A percentile compares a stretch with the other conserved stretches of the same genome.
These are phyloP conservation scores for Dryadomyces quercus-mongolicae DNA, from an alignment of 2,329 filamentous ascomycete species.

Conservation along the genomic window DNA sequence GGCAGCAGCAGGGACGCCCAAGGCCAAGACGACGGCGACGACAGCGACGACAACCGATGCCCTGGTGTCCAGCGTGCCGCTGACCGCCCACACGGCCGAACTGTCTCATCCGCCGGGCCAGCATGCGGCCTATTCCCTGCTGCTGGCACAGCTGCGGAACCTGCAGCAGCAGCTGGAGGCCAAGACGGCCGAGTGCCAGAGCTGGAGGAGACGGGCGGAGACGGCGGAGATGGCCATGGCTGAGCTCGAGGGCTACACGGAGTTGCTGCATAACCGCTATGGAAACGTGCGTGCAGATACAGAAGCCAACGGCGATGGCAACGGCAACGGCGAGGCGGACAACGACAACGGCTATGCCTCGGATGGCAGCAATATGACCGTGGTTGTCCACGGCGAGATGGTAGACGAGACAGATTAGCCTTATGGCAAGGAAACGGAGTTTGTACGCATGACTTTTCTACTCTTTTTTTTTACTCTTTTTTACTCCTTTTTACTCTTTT, in stretches of 20 bases:
- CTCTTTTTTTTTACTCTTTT: background rate
- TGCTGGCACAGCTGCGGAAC: slow-evolving; percentile 35
- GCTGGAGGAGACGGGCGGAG: slow-evolving; percentile 44
- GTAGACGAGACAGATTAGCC: background rate
- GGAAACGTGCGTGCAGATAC: background rate
- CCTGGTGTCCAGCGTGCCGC: background rate
- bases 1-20: too few relatives aligned
- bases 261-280: background rate
- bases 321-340: slow-evolving; percentile 3
- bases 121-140: slow-evolving; percentile 19
- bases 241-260: slow-evolving; percentile 20
- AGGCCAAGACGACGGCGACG: background rate
- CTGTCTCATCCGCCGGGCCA: background rate
- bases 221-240: slow-evolving; percentile 40
- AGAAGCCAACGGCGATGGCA: background rate
- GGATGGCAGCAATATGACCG: slow-evolving; percentile 4
- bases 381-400: slow-evolving; percentile 4
- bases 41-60: background rate
- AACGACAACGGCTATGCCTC: slow-evolving; percentile 4
- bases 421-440: too few relatives aligned
- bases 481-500: background rate
- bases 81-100: background rate
- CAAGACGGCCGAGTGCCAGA: slow-evolving; percentile 27
- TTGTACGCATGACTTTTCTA: background rate
- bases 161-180: slow-evolving; percentile 34